Base-by-base conservation (phyloP, 208 protist species). In the Dictyostelium gargantuum region DNA sequence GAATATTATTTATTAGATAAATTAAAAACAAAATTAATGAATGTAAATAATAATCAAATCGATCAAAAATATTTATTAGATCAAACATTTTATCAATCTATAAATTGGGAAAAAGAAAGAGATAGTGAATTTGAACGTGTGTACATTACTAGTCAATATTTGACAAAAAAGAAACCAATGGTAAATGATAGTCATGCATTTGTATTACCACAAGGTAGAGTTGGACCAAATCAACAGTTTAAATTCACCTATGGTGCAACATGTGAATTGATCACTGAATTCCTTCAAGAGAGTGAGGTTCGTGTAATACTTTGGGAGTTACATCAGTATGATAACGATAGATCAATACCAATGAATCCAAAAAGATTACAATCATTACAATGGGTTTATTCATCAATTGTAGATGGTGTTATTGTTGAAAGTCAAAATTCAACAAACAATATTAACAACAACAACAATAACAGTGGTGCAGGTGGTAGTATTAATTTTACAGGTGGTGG, bases 121-220 rank as follows among this genome's bases (percentile, higher is more conserved):
- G 82, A 89, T n/a, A 50, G 42, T 17, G 82, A 89, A 54, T 79
- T 89, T 56, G 82, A 89, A 73, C 40, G 63, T 26, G 76, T 89
- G 9, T 89, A 79, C n/a, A 58, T 32, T 1, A 89, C 70, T 4
- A 68, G 50, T 40, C 82, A 89, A n/a, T 89, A 70, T 42, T 50
- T 89, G 19, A 42, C 48, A 4, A 68, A 19, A 32, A 89, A 89
- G 26, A 6, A 10, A 48, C 68, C 82, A 15, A 8, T 19, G 3
- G 29, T 89, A 3, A 89, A 76, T 42, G 82, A 89, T 29, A 46
- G 58, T 1, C 82, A 89, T 40, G 76, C 50, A 17, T 89, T 89
- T 42, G 21, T 89, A 9, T 42, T 89, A 6, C 82, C 82, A 26
- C 82, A 89, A 66, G 66, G 68, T 38, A 42, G 50, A 70, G 3